These are phyloP conservation scores for Debaryomyces udenii DNA, from an alignment of 1,139 yeast genomes.

Conservation along the genomic window DNA sequence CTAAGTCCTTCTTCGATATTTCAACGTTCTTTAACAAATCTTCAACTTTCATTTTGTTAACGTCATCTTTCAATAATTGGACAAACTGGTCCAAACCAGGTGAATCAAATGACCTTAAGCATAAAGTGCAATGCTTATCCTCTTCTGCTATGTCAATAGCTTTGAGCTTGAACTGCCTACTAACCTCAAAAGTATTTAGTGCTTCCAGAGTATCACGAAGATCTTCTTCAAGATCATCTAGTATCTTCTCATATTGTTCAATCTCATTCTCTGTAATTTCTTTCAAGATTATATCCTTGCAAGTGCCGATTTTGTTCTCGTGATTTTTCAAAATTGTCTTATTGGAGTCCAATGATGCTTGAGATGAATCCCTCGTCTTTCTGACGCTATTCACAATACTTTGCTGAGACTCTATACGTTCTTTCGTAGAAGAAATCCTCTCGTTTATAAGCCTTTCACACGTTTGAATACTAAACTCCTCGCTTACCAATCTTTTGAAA, in stretches of 20 bases:
- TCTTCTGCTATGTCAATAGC: conserved; percentile 64
- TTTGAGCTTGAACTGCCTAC: conserved; percentile 61
- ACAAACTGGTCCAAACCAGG: conserved; percentile 36
- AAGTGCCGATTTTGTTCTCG: conserved; percentile 20
- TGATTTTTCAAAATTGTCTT: conserved; percentile 16
- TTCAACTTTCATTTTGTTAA: conserved; percentile 40
- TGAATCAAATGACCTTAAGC: conserved; percentile 61
- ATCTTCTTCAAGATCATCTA: conserved; percentile 63
- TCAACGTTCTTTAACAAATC: conserved; percentile 39
- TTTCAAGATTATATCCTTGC: conserved; percentile 25
- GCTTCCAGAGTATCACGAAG: conserved; percentile 62
- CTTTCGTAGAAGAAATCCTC: conserved; percentile 14
- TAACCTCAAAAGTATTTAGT: conserved; percentile 64
- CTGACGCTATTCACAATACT: conserved; percentile 10
- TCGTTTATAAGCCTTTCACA: conserved; percentile 24
- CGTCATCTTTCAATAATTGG: conserved; percentile 37
- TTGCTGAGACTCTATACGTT: conserved; percentile 16
- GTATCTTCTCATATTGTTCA: conserved; percentile 50
- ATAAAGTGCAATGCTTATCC: conserved; percentile 62
- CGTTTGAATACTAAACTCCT: conserved; percentile 26
- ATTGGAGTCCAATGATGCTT: conserved; percentile 18
- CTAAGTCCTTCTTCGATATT: conserved; percentile 34
- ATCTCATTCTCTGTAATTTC: conserved; percentile 49
- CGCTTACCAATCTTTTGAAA: conserved; percentile 21
- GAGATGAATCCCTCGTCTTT: conserved; percentile 15